Evolutionary conservation across 2,329 filamentous ascomycete genomes (phyloP).

Genomic region (Tetracladium maxilliforme): DNA sequence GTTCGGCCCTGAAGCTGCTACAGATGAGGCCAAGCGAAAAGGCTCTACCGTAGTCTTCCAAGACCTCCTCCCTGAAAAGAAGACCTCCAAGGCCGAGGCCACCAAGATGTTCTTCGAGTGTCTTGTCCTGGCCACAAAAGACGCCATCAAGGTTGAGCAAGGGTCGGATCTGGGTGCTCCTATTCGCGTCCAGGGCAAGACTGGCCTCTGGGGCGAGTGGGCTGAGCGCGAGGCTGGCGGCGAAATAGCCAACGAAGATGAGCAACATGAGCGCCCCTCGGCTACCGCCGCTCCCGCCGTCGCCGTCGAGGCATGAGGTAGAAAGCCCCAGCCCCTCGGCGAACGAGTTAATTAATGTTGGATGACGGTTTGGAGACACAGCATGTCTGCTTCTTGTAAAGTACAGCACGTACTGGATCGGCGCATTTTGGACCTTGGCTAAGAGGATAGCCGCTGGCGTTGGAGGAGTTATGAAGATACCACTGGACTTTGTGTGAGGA

Average conservation of each 20-base stretch:
- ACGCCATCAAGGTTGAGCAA: slow-evolving; percentile 95
- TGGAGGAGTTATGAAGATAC: too few relatives aligned
- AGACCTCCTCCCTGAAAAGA: slow-evolving; percentile 69
- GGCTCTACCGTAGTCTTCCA: slow-evolving; percentile 76
- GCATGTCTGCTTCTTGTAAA: too few relatives aligned
- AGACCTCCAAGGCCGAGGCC: slow-evolving; percentile 74
- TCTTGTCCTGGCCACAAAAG: slow-evolving; percentile 89
- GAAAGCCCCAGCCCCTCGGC: too few relatives aligned
- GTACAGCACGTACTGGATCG: too few relatives aligned
- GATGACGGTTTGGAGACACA: too few relatives aligned
- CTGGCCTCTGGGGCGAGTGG: slow-evolving; percentile 95
- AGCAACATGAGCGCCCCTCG: slow-evolving; percentile 2
- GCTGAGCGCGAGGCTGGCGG: slow-evolving; percentile 62
- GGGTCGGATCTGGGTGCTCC: slow-evolving; percentile 59
- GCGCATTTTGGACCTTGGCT: too few relatives aligned
- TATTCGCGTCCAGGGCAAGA: slow-evolving; percentile 77
- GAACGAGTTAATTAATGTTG: too few relatives aligned
- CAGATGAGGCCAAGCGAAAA: slow-evolving; percentile 57
- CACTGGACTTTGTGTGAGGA: too few relatives aligned
- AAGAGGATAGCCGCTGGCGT: too few relatives aligned
- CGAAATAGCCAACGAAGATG: slow-evolving; percentile 27
- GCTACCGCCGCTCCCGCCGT: slow-evolving; percentile 11
- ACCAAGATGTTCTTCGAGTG: slow-evolving; percentile 99
- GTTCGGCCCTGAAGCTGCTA: slow-evolving; percentile 61
- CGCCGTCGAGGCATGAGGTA: slow-evolving; percentile 22